Conservation (phyloP, 345 rosid genomes). For the Aquilaria malaccensis region DNA sequence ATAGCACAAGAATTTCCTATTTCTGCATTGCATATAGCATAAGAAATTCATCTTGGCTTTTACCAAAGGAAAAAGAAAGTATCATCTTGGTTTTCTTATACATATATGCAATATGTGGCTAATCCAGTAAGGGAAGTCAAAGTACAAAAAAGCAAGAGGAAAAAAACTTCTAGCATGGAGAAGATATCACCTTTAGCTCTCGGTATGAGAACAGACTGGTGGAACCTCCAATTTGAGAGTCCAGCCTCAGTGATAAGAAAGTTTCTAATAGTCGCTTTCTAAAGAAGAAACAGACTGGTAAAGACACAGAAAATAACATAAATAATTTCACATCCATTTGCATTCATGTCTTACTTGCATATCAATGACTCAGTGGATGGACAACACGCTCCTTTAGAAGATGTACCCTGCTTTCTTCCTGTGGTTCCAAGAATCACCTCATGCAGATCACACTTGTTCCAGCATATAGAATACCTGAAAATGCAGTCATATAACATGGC, state of each 20-base stretch:
- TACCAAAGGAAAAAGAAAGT: too few relatives aligned
- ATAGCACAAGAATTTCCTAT: too few relatives aligned
- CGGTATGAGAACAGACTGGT: constrained; percentile 38
- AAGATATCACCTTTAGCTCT: constrained; percentile 66
- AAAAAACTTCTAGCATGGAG: too few relatives aligned
- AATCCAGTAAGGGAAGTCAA: too few relatives aligned
- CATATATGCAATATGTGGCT: too few relatives aligned
- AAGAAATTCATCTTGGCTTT: too few relatives aligned
- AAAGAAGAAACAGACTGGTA: constrained; percentile 1
- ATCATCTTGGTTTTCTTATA: too few relatives aligned
- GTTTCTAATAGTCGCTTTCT: constrained; percentile 57
- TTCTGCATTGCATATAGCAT: too few relatives aligned
- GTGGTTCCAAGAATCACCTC: constrained; percentile 92
- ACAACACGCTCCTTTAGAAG: constrained; percentile 71
- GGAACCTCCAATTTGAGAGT: constrained; percentile 17
- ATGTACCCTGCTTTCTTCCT: constrained; percentile 94
- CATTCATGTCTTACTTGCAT: constrained; percentile 66
- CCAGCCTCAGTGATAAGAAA: constrained; percentile 35
- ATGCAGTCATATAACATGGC: constrained; percentile 12
- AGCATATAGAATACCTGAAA: constrained; percentile 73
- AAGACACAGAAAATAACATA: neutral
- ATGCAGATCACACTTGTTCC: constrained; percentile 84
- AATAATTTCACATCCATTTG: constrained; percentile 1
- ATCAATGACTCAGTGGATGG: constrained; percentile 73
- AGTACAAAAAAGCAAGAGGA: too few relatives aligned